These are phyloP conservation scores for Fagus crenata DNA, from an alignment of 306 rosid genomes.

Conservation along the genomic window DNA sequence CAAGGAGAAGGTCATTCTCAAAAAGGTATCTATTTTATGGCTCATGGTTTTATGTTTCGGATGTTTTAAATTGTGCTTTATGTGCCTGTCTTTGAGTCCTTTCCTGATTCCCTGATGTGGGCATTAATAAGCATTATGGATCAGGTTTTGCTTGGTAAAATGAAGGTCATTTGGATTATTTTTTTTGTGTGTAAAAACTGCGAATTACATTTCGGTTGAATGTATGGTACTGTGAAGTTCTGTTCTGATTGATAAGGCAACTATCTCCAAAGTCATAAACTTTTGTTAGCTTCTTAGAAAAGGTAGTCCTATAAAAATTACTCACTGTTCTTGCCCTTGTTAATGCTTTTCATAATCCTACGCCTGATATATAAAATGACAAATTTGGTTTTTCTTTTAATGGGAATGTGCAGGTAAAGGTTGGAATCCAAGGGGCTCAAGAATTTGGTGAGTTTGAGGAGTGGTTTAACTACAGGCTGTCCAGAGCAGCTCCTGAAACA, in stretches of 20 bases:
- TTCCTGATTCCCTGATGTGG: neutral
- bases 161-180: neutral
- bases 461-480: conserved; percentile 92
- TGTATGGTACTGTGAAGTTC: neutral
- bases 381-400: conserved; percentile 18
- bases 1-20: conserved; percentile 82
- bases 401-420: conserved; percentile 65
- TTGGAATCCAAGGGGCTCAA: conserved; percentile 72
- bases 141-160: neutral
- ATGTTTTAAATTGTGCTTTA: neutral
- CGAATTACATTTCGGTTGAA: neutral
- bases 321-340: neutral
- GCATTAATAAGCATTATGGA: neutral
- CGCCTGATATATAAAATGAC: neutral
- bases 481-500: conserved; percentile 98
- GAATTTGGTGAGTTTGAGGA: conserved; percentile 83
- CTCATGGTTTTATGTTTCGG: neutral
- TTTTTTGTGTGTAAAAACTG: neutral
- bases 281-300: neutral
- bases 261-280: neutral
- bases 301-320: neutral
- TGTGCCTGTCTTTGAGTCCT: neutral
- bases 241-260: neutral
- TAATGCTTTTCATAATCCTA: neutral
- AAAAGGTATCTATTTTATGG: conserved; percentile 52